Percentiles rank a stretch among this genome's conserved stretches.
phyloP scores from a whole-genome alignment of 164 flowering plant genomes.

The Liriodendron chinense region DNA sequence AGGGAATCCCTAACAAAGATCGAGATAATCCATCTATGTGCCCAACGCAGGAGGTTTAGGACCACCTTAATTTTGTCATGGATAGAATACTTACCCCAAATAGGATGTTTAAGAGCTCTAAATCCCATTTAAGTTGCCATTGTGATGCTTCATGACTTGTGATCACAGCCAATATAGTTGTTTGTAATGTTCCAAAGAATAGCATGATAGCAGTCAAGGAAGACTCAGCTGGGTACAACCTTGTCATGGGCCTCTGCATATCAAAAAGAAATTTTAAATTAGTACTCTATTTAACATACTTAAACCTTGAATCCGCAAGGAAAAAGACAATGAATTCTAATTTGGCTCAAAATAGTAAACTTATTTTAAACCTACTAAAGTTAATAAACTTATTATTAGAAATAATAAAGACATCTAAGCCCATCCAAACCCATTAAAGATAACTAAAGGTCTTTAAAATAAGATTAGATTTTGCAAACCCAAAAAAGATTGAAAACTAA shows the following conservation, averaged over 20 bases:
- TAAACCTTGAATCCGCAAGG: too few species aligned
- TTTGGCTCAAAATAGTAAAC: too few species aligned
- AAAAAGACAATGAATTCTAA: too few species aligned
- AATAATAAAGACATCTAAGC: too few species aligned
- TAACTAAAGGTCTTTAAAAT: too few species aligned
- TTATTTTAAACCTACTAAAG: too few species aligned
- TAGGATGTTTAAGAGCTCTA: conserved; percentile 23
- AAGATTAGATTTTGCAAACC: too few species aligned
- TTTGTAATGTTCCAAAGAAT: conserved; percentile 22
- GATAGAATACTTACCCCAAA: conserved; percentile 19
- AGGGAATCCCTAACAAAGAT: neutral
- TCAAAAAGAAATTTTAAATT: neutral
- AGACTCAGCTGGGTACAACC: conserved; percentile 19
- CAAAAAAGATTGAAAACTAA: too few species aligned
- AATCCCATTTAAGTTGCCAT: conserved; percentile 23
- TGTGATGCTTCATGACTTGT: conserved; percentile 17
- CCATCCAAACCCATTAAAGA: too few species aligned
- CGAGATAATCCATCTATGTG: neutral
- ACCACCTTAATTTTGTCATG: neutral
- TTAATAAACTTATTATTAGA: too few species aligned
- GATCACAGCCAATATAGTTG: conserved; percentile 11
- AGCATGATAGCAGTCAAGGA: conserved; percentile 24
- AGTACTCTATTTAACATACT: neutral
- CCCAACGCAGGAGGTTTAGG: neutral
- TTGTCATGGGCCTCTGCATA: conserved; percentile 20